phyloP scores from a whole-genome alignment of 768 basidiomycete species.

The Lactarius sanguifluus region DNA sequence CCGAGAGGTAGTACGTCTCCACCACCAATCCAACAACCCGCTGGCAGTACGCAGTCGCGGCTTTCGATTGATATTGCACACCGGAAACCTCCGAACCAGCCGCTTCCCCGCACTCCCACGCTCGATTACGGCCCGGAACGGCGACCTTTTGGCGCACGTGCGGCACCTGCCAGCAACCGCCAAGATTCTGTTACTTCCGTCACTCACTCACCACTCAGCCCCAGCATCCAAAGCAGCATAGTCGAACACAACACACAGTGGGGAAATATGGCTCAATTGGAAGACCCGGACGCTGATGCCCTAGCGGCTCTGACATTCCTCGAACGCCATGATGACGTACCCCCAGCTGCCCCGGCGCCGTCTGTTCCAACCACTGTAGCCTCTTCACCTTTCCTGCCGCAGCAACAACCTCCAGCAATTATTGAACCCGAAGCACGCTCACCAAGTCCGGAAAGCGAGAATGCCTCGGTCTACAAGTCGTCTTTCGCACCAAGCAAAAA shows the following conservation, averaged over 20 bases:
- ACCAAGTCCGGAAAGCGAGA: constrained; percentile 31
- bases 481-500: constrained; percentile 87
- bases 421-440: constrained; percentile 34
- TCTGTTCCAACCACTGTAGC: constrained; percentile 32
- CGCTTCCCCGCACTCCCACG: constrained; percentile 25
- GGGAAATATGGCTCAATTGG: constrained; percentile 30
- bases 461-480: constrained; percentile 58
- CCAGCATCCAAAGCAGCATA: constrained; percentile 19
- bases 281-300: constrained; percentile 64
- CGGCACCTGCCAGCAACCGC: constrained; percentile 41
- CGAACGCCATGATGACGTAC: constrained; percentile 47
- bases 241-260: constrained; percentile 2
- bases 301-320: constrained; percentile 79
- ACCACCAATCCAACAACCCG: constrained; percentile 2
- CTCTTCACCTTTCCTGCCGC: constrained; percentile 37
- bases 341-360: constrained; percentile 27
- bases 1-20: constrained; percentile 20
- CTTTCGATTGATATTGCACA: constrained; percentile 10
- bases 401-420: constrained; percentile 33
- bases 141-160: constrained; percentile 85
- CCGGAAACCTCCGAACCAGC: constrained; percentile 30
- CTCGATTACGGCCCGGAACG: constrained; percentile 24
- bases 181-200: constrained; percentile 6
- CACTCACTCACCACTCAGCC: constrained; percentile 27
- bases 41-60: constrained; percentile 5